These are phyloP conservation scores for Penicillium riverlandense DNA, from an alignment of 495 filamentous ascomycete genomes.

Conservation along the genomic window DNA sequence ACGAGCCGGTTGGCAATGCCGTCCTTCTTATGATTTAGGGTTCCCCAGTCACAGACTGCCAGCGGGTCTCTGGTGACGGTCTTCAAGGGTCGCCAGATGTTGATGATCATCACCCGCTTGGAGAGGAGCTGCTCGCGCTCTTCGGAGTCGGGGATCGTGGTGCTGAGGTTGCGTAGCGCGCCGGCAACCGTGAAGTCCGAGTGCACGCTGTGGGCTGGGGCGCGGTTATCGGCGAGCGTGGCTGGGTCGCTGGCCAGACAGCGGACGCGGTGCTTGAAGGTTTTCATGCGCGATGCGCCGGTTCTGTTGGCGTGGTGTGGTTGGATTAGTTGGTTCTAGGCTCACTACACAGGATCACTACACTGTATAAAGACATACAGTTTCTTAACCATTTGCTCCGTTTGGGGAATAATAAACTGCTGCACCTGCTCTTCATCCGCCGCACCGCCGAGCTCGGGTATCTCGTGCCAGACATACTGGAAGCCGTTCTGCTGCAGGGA, in stretches of 20 bases:
- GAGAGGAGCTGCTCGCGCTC: slow-evolving; percentile 46
- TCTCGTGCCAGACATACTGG: slow-evolving; percentile 6
- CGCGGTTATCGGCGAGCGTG: slow-evolving; percentile 7
- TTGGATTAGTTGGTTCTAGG: background rate
- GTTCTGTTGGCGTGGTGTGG: slow-evolving; percentile 1
- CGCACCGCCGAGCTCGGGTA: slow-evolving; percentile 2
- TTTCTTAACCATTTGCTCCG: slow-evolving; percentile 5
- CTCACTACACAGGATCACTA: too few species aligned
- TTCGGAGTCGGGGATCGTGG: slow-evolving; percentile 10
- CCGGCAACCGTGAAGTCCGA: slow-evolving; percentile 11
- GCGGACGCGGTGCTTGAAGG: slow-evolving; percentile 8
- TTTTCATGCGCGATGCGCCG: slow-evolving; percentile 3
- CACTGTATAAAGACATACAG: slow-evolving; percentile 10
- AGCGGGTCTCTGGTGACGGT: slow-evolving; percentile 47
- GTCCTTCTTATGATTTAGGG: slow-evolving; percentile 12
- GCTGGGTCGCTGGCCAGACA: slow-evolving; percentile 5
- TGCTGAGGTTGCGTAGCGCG: slow-evolving; percentile 5
- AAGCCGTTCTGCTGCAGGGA: slow-evolving; percentile 6
- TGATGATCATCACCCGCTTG: slow-evolving; percentile 53
- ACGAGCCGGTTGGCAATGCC: slow-evolving; percentile 6
- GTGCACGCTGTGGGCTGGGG: slow-evolving; percentile 15
- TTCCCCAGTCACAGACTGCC: slow-evolving; percentile 27
- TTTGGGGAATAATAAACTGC: slow-evolving; percentile 6
- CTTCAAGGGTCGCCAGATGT: slow-evolving; percentile 59
- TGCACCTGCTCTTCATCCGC: slow-evolving; percentile 1